Evolutionary conservation across 805 yeast species (phyloP), one percentile per base, ranked within the genome.

Genomic region (Ogataea siamensis): DNA sequence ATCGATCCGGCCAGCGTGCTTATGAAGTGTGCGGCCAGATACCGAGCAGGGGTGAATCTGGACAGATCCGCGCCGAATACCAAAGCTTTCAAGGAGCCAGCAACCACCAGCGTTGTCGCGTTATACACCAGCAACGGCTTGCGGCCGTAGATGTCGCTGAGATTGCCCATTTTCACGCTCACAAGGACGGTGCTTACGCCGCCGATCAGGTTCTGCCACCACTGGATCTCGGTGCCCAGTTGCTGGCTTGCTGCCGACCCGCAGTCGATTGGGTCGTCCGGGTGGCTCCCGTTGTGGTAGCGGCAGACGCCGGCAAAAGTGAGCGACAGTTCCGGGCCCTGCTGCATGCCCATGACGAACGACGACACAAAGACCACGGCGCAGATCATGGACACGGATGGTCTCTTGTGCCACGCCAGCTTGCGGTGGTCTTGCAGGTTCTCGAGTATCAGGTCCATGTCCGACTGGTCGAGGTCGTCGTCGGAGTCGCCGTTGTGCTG

Each of bases 61-160:
- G 27, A 11, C 3, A 45, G 27, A 7, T 21, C 10, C 5, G 66
- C 62, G 5, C 48, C 42, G 23, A 63, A 45, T 2, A 56, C 40
- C 3, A 51, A 9, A 11, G 45, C 14, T 10, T 40, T 34, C 2
- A 36, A 20, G 2, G 50, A 14, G 25, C 44, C 49, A 5, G 54
- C 30, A 3, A 58, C 7, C 11, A 51, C 19, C 5, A 37, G 16
- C n/a, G 41, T 30, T 3, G 43, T 11, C 29, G 56, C 14, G 10
- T 47, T 55, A 23, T 62, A 54, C 1, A 67, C 42, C 26, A 83
- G 59, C 4, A 76, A 58, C 7, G 71, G 64, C 28, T 72, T 73
- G 40, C 93, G 65, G 2, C 93, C 93, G 43, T 70, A 64, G 22
- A 76, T 60, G 54, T 84, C 93, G 14, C 85, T 76, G 10, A 76